Conservation (phyloP, 148 eudicot genomes). For the Nyssa sinensis region DNA sequence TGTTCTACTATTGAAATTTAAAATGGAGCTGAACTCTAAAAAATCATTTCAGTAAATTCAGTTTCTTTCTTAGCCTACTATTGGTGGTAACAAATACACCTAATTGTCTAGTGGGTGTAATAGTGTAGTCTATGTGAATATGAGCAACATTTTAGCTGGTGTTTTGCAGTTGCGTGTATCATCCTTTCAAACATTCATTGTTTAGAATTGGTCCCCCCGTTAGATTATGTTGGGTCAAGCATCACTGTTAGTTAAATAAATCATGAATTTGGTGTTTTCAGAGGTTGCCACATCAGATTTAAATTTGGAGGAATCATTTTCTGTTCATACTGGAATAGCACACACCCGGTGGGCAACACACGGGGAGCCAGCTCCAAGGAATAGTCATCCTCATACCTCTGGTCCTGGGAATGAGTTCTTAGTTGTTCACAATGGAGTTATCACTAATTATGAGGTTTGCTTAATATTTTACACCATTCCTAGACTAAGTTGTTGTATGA, state of each 20-base stretch:
- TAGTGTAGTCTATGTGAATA: not conserved
- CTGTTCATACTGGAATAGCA: slow-evolving; percentile 89
- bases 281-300: slow-evolving; percentile 71
- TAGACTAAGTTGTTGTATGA: not conserved
- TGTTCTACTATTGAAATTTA: not conserved
- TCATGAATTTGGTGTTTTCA: slow-evolving; percentile 31
- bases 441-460: slow-evolving; percentile 88
- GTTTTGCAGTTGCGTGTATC: not conserved
- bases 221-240: not conserved
- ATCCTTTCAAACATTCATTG: not conserved
- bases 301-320: slow-evolving; percentile 82
- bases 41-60: no score
- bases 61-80: not conserved
- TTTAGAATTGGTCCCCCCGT: not conserved
- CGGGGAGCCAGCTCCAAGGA: slow-evolving; percentile 94
- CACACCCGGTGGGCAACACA: slow-evolving; percentile 99
- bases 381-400: slow-evolving; percentile 96
- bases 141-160: not conserved
- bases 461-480: not conserved
- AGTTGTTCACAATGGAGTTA: slow-evolving; percentile 94
- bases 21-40: not conserved
- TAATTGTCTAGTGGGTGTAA: not conserved
- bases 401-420: slow-evolving; percentile 79
- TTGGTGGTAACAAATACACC: not conserved
- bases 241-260: not conserved